Conservation (phyloP, 495 filamentous ascomycete genomes). For the Penicillium robsamsonii region DNA sequence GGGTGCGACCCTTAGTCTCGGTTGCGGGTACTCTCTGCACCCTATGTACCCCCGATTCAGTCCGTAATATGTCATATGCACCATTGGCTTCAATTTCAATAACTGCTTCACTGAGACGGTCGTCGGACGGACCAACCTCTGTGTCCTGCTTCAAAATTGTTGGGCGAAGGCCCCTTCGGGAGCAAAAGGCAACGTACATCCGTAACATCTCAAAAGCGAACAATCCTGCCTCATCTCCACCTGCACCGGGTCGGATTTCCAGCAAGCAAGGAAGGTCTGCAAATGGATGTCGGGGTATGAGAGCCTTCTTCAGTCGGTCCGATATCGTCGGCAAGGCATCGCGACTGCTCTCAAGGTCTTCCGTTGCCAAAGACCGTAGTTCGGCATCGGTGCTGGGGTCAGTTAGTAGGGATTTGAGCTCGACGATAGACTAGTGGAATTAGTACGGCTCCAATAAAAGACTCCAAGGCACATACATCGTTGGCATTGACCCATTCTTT, state of each 20-base stretch:
- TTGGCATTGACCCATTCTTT: conserved; percentile 58
- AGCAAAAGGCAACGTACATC: conserved; percentile 87
- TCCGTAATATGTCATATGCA: conserved; percentile 75
- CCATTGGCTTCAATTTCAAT: conserved; percentile 77
- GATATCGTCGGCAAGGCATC: conserved; percentile 58
- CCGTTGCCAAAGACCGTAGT: conserved; percentile 65
- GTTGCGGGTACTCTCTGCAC: conserved; percentile 92
- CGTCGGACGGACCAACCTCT: conserved; percentile 53
- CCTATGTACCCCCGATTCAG: conserved; percentile 89
- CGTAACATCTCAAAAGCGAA: conserved; percentile 83
- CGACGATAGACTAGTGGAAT: conserved; percentile 49
- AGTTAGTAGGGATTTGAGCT: conserved; percentile 56
- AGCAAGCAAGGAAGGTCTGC: conserved; percentile 87
- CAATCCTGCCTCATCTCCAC: conserved; percentile 83
- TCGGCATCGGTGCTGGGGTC: conserved; percentile 63
- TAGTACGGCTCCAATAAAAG: neutral
- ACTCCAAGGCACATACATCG: conserved; percentile 29
- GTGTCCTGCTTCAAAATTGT: conserved; percentile 58
- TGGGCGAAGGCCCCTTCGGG: conserved; percentile 56
- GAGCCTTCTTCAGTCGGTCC: conserved; percentile 62
- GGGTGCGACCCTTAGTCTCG: conserved; percentile 83
- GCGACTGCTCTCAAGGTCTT: conserved; percentile 69
- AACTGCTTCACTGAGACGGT: conserved; percentile 75
- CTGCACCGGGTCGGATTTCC: conserved; percentile 91
- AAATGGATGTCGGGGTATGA: conserved; percentile 89